phyloP scores from a whole-genome alignment of 768 basidiomycete species.

The Auricularia sp. region DNA sequence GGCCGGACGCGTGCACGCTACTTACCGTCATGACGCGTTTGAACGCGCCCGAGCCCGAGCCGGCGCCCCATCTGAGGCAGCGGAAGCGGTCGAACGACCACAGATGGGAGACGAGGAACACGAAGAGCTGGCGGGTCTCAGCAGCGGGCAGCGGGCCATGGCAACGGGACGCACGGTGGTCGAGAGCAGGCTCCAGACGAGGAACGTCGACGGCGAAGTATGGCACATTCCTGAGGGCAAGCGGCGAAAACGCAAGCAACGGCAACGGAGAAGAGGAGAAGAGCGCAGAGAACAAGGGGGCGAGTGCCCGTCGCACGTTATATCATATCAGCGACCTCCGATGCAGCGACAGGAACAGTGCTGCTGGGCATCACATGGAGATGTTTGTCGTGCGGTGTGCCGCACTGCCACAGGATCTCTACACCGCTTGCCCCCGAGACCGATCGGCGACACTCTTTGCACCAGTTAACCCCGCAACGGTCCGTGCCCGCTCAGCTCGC shows the following conservation, averaged over 20 bases:
- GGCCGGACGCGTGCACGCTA: background rate
- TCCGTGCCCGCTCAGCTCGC: too few species aligned
- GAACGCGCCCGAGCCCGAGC: conserved; percentile 60
- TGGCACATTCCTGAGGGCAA: conserved; percentile 43
- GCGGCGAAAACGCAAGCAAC: background rate
- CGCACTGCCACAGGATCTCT: too few species aligned
- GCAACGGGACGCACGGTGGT: conserved; percentile 32
- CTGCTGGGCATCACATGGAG: too few species aligned
- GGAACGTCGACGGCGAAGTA: conserved; percentile 45
- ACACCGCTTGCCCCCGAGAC: too few species aligned
- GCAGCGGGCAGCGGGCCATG: background rate
- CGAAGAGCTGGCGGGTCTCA: conserved; percentile 33
- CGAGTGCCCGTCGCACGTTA: too few species aligned
- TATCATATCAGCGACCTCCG: too few species aligned
- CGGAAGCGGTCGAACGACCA: conserved; percentile 75
- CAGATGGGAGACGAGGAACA: conserved; percentile 60
- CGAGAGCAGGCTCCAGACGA: conserved; percentile 54
- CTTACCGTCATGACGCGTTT: conserved; percentile 78
- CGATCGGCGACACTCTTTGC: too few species aligned
- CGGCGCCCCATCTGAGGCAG: conserved; percentile 68
- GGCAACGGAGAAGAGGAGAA: background rate
- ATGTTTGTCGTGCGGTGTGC: too few species aligned
- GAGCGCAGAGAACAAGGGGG: background rate
- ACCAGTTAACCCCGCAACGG: too few species aligned
- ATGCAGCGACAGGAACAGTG: too few species aligned